A percentile compares a stretch with the other conserved stretches of the same genome.
Conservation (phyloP, 495 filamentous ascomycete species). For the Penicillium samsonianum region DNA sequence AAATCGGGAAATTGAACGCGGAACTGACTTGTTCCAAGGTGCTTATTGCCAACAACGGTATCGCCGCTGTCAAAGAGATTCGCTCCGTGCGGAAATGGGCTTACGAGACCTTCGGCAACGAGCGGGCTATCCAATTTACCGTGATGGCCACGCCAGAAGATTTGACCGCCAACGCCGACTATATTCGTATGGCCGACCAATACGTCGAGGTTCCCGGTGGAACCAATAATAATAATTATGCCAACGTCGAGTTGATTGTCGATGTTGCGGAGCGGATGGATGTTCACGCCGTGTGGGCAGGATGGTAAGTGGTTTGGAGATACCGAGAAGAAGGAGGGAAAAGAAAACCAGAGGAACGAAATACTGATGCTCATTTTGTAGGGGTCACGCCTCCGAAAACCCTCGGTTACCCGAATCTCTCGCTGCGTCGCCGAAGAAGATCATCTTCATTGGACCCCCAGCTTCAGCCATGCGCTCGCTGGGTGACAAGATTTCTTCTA, state of each 20-base stretch:
- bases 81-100: conserved; percentile 99
- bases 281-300: conserved; percentile 98
- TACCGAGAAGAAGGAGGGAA: not conserved
- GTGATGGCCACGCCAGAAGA: conserved; percentile 99
- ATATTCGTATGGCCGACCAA: conserved; percentile 99
- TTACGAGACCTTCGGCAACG: conserved; percentile 98
- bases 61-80: conserved; percentile 98
- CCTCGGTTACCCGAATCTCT: conserved; percentile 94
- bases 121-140: conserved; percentile 97
- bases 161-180: conserved; percentile 95
- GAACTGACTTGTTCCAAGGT: conserved; percentile 58
- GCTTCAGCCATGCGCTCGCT: conserved; percentile 98
- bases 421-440: conserved; percentile 94
- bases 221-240: conserved; percentile 99
- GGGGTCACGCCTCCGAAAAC: conserved; percentile 99
- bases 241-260: conserved; percentile 98
- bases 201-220: conserved; percentile 98
- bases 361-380: conserved; percentile 31
- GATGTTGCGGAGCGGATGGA: conserved; percentile 99
- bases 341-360: not conserved
- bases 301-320: conserved; percentile 66
- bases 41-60: conserved; percentile 99
- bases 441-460: conserved; percentile 97
- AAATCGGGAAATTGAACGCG: not conserved
- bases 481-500: conserved; percentile 99